These are phyloP conservation scores for Jaltomata sinuosa DNA, from an alignment of 257 asterid genomes.

Conservation along the genomic window DNA sequence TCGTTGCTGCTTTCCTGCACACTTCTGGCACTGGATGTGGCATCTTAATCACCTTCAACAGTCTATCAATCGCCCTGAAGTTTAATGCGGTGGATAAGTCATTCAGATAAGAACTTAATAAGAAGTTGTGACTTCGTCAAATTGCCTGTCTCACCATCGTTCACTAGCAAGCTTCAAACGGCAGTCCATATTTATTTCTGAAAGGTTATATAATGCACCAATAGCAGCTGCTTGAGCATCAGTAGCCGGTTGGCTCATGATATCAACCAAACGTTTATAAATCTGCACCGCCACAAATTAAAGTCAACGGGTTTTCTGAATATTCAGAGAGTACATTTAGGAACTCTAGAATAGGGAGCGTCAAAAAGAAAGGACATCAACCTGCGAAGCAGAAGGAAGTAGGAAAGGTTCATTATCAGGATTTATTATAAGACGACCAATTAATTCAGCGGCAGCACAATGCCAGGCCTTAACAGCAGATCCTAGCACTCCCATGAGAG, in stretches of 20 bases:
- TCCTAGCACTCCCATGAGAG: conserved; percentile 78
- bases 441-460: conserved; percentile 90
- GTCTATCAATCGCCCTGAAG: conserved; percentile 88
- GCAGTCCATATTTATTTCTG: conserved; percentile 84
- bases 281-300: conserved; percentile 37
- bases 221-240: conserved; percentile 98
- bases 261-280: conserved; percentile 72
- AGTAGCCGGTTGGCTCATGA: conserved; percentile 73
- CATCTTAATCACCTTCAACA: conserved; percentile 65
- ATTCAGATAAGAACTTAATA: not conserved
- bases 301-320: not conserved
- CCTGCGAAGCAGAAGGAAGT: conserved; percentile 84
- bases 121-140: not conserved
- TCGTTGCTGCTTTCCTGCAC: conserved; percentile 82
- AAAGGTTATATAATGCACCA: conserved; percentile 86
- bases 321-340: not conserved
- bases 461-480: conserved; percentile 93
- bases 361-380: conserved; percentile 2
- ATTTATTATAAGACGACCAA: conserved; percentile 85
- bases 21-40: conserved; percentile 96
- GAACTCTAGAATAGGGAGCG: not conserved
- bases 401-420: conserved; percentile 93
- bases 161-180: conserved; percentile 91
- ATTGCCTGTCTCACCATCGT: conserved; percentile 49
- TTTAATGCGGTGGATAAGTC: not conserved